Conservation (phyloP, 805 yeast species). For the Barnettozyma salicaria region DNA sequence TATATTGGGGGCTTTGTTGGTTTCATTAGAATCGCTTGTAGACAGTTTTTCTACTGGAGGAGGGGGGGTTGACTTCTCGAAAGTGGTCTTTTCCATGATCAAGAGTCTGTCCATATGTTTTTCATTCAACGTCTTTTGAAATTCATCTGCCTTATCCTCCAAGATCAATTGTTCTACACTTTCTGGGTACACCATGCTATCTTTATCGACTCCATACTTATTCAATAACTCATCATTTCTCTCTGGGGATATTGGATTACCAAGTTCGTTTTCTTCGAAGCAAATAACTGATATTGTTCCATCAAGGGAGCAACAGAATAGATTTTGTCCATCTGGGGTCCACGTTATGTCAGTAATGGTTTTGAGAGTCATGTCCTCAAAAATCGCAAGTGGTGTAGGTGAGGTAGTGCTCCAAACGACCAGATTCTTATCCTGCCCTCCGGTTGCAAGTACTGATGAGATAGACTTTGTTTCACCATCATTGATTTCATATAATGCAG, state of each 20-base stretch:
- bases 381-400: slow-evolving; percentile 74
- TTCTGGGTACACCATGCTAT: slow-evolving; percentile 80
- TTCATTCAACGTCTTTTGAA: slow-evolving; percentile 27
- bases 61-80: slow-evolving; percentile 5
- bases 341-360: slow-evolving; percentile 87
- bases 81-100: slow-evolving; percentile 25
- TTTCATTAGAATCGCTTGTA: background rate
- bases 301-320: slow-evolving; percentile 79
- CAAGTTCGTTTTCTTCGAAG: slow-evolving; percentile 62
- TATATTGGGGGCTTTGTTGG: background rate
- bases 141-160: slow-evolving; percentile 54
- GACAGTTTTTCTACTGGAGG: slow-evolving; percentile 1
- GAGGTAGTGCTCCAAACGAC: slow-evolving; percentile 82
- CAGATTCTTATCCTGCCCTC: slow-evolving; percentile 87
- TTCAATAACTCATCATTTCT: slow-evolving; percentile 64
- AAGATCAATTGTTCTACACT: slow-evolving; percentile 69
- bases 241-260: slow-evolving; percentile 55
- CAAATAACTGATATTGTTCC: slow-evolving; percentile 67
- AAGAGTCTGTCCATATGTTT: slow-evolving; percentile 38
- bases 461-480: slow-evolving; percentile 27
- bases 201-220: slow-evolving; percentile 84
- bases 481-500: slow-evolving; percentile 47
- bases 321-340: slow-evolving; percentile 71
- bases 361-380: slow-evolving; percentile 66
- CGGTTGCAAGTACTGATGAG: slow-evolving; percentile 83